phyloP scores from a whole-genome alignment of 176 grass and related monocot genomes.

The Oryza brachyantha region DNA sequence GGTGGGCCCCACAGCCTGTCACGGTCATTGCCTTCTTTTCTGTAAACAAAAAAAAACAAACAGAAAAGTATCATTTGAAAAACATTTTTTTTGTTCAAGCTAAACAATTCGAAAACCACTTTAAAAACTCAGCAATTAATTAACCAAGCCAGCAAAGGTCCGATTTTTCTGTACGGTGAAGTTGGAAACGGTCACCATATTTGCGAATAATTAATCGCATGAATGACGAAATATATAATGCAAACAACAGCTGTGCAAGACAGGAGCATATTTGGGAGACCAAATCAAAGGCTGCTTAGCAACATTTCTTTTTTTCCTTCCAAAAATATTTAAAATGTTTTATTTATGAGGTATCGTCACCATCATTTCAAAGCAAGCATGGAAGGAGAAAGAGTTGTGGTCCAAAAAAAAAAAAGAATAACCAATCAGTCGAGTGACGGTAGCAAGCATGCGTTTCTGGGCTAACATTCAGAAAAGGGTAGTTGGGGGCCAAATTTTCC shows the following conservation, averaged over 20 bases:
- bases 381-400: background rate
- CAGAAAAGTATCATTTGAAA: background rate
- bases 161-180: background rate
- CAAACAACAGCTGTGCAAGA: background rate
- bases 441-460: background rate
- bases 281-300: background rate
- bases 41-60: background rate
- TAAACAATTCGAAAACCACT: background rate
- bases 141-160: no score
- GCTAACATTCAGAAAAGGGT: background rate
- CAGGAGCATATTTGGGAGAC: background rate
- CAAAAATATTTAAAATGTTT: background rate
- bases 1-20: background rate
- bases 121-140: background rate
- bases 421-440: slow-evolving; percentile 27
- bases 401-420: background rate
- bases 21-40: background rate
- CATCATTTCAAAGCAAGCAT: background rate
- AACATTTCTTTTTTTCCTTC: background rate
- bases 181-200: background rate
- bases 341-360: background rate
- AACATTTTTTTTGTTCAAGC: background rate
- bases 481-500: background rate
- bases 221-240: background rate
- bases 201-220: background rate